Evolutionary conservation across 2,329 filamentous ascomycete genomes (phyloP), one percentile per base, ranked within the genome.

Genomic region (Cephalotrichum gorgonifer): DNA sequence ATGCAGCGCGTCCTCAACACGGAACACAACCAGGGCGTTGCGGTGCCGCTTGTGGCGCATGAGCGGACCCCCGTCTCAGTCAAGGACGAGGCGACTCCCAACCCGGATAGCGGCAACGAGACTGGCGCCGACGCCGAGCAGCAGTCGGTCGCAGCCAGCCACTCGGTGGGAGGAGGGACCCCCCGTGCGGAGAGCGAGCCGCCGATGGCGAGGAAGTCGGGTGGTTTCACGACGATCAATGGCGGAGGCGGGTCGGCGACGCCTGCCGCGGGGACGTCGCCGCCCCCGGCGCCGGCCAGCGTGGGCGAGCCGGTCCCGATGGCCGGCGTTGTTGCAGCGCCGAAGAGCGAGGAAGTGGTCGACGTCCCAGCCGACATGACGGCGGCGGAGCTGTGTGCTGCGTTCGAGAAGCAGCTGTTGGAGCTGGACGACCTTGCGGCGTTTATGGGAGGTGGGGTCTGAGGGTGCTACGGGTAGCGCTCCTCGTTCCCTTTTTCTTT

Each of bases 401-500:
- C 77, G 0, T 81, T 81, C 55, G 78, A 81, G 64, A 67, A 75
- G 28, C 77, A 81, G 60, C 67, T 81, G 1, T 65, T 81, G 11
- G 77, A 81, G 58, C 65, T 81, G 6, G 77, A 81, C 52, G 77
- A 81, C 56, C 69, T 81, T 11, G 77, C 77, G 28, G 77, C 77
- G 3, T 80, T 81, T 48, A 81, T 81, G 77, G 77, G 77, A 20
- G 77, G 77, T 20, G 77, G 77, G 52, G 77, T 81, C 53, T 81
- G 59, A 48, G 22, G 35, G 28, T 30, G 3, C 17, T 39, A n/a
- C n/a, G n/a, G n/a, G n/a, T n/a, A n/a, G n/a, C n/a, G n/a, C n/a
- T n/a, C n/a, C n/a, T n/a, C n/a, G n/a, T n/a, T n/a, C n/a, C n/a
- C n/a, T n/a, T n/a, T n/a, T n/a, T n/a, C n/a, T n/a, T n/a, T n/a